A percentile compares a stretch with the other conserved stretches of the same genome.
Conservation (phyloP, 441 rosid species). For the Populus hybrid region DNA sequence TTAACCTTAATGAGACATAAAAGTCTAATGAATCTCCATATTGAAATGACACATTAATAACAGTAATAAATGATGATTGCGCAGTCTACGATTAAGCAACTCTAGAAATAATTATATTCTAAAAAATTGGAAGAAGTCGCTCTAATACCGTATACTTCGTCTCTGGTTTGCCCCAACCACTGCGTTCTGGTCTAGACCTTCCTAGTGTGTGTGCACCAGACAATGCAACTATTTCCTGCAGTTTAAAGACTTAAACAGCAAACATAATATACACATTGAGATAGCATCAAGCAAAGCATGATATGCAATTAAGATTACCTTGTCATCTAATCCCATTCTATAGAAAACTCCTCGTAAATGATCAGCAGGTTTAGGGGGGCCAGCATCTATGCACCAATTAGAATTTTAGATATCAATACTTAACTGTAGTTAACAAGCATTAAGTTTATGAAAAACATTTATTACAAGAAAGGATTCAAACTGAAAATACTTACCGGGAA, state of each 20-base stretch:
- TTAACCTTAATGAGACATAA: not conserved
- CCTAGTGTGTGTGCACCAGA: conserved; percentile 98
- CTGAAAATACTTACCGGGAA: conserved; percentile 63
- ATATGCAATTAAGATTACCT: conserved; percentile 36
- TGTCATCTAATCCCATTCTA: conserved; percentile 90
- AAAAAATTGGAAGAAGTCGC: not conserved
- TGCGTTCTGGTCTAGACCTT: conserved; percentile 91
- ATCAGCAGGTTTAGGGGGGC: conserved; percentile 80
- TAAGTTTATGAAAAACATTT: not conserved
- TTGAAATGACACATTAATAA: not conserved
- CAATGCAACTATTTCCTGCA: conserved; percentile 86
- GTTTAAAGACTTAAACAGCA: conserved; percentile 8
- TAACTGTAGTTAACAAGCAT: not conserved
- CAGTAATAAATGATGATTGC: not conserved
- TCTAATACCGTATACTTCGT: conserved; percentile 83
- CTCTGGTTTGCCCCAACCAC: conserved; percentile 96
- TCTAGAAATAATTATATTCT: not conserved
- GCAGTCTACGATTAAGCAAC: not conserved
- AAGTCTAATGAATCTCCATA: not conserved
- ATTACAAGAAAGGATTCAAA: not conserved
- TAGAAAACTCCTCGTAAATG: conserved; percentile 84
- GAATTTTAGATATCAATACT: conserved; percentile 8
- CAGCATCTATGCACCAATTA: conserved; percentile 56
- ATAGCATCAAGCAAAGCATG: not conserved
- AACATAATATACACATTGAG: conserved; percentile 7